These are phyloP conservation scores for Calycina marina DNA, from an alignment of 2,329 filamentous ascomycete genomes.

Conservation along the genomic window DNA sequence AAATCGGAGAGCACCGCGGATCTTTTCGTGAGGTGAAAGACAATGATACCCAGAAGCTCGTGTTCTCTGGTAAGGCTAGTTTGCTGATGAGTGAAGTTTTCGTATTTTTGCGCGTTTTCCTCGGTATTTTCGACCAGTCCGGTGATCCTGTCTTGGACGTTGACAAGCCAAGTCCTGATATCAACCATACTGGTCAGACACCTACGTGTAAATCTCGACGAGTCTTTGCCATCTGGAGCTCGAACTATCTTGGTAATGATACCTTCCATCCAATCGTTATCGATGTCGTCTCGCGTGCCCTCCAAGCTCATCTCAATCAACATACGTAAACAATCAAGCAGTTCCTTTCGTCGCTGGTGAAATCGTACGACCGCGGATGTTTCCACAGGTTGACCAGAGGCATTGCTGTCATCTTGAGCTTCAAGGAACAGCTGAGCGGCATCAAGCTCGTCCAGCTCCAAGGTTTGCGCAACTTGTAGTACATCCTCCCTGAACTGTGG, in stretches of 20 bases:
- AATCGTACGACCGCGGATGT: conserved; percentile 76
- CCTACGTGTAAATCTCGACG: conserved; percentile 50
- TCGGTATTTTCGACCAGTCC: conserved; percentile 49
- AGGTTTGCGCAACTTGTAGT: conserved; percentile 69
- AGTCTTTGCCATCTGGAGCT: conserved; percentile 26
- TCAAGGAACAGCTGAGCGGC: conserved; percentile 65
- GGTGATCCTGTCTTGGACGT: conserved; percentile 60
- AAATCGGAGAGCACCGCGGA: conserved; percentile 60
- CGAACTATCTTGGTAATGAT: conserved; percentile 31
- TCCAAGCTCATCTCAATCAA: conserved; percentile 26
- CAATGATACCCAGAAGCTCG: conserved; percentile 69
- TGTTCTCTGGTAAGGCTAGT: conserved; percentile 77
- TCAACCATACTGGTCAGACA: conserved; percentile 65
- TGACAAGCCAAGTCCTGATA: conserved; percentile 63
- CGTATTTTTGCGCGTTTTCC: conserved; percentile 44
- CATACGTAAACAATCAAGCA: conserved; percentile 72
- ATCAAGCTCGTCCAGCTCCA: conserved; percentile 81
- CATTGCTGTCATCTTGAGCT: conserved; percentile 52
- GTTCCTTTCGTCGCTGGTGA: conserved; percentile 69
- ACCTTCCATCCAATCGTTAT: conserved; percentile 36
- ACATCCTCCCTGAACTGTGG: conserved; percentile 74
- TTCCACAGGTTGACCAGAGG: conserved; percentile 57
- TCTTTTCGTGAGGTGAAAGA: conserved; percentile 65
- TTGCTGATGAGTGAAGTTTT: conserved; percentile 69
- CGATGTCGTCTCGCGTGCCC: conserved; percentile 24